Base-by-base conservation (phyloP, 352 stramenopile genomes). In the Globisporangium middletonii region DNA sequence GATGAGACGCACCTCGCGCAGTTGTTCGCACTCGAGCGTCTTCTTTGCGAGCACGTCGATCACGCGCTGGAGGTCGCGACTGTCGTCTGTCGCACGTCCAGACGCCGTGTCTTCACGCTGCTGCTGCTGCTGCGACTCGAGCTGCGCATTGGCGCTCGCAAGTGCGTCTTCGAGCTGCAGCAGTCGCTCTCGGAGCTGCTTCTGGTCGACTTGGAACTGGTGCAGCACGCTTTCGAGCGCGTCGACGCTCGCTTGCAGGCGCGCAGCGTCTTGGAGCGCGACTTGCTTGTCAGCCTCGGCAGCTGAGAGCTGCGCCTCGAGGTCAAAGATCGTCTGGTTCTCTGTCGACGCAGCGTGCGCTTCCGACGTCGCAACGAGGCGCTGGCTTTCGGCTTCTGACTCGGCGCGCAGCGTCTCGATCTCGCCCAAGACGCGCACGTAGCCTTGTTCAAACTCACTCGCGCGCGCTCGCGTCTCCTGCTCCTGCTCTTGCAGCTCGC, bases 371-470 rank as follows among this genome's bases (percentile, higher is more conserved):
- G 64, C 75, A 8, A 85, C 48, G 15, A 91, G 58, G 26, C 66
- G 48, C 4, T 63, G 65, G 57, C 80, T 88, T 42, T 89, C 78
- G 30, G 75, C 68, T 52, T 88, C 72, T 13, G 59, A 75, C 48
- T 67, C 52, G 13, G 65, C 62, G 52, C 84, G 82, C 44, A 68
- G 56, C 44, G 70, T 75, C 59, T 73, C 78, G 0, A 86, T 71
- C 53, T 86, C 75, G 6, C 62, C 60, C 19, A 91, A 51, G 30
- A 91, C 49, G 15, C 71, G 48, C 59, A 88, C 58, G 55, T 89
- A 91, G 3, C 72, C 76, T 56, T 88, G 80, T 43, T 91, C 80
- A 53, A 88, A 91, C 53, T 91, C 76, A 12, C 59, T 69, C 26
- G 78, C 73, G 35, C 73, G 66, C 13, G 61, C 69, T 5, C 75